These are phyloP conservation scores for Piromyces sp. DNA, from an alignment of 192 early-diverging fungal species.

Conservation along the genomic window DNA sequence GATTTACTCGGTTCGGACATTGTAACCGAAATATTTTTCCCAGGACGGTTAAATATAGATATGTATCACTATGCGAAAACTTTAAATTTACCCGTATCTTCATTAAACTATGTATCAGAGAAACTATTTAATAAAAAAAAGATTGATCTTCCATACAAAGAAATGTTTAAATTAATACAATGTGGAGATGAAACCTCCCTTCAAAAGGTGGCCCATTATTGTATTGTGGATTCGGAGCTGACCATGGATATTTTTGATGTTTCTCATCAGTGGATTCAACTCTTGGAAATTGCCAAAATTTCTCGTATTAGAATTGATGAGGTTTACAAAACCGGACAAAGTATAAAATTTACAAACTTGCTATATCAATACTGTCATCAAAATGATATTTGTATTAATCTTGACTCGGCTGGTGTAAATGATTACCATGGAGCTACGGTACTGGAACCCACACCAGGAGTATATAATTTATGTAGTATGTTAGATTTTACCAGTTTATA, in stretches of 20 bases:
- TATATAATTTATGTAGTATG: background rate
- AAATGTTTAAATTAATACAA: background rate
- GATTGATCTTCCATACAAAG: background rate
- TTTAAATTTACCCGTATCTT: background rate
- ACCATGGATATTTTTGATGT: background rate
- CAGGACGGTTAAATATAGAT: background rate
- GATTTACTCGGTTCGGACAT: too few relatives aligned
- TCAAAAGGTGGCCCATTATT: background rate
- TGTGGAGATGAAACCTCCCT: background rate
- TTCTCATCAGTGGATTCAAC: background rate
- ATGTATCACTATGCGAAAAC: background rate
- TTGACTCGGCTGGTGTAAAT: background rate
- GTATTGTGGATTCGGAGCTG: background rate
- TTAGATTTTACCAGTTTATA: background rate
- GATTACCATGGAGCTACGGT: background rate
- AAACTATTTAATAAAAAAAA: background rate
- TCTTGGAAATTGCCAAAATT: background rate
- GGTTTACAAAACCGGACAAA: background rate
- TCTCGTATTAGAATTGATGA: background rate
- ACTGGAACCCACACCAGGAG: background rate
- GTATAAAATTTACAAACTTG: background rate
- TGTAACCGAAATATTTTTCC: too few relatives aligned
- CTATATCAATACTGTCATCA: background rate
- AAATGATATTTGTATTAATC: background rate
- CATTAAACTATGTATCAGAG: background rate